These are phyloP conservation scores for Fusarium lyarnte DNA, from an alignment of 2,329 filamentous ascomycete genomes.

Conservation along the genomic window DNA sequence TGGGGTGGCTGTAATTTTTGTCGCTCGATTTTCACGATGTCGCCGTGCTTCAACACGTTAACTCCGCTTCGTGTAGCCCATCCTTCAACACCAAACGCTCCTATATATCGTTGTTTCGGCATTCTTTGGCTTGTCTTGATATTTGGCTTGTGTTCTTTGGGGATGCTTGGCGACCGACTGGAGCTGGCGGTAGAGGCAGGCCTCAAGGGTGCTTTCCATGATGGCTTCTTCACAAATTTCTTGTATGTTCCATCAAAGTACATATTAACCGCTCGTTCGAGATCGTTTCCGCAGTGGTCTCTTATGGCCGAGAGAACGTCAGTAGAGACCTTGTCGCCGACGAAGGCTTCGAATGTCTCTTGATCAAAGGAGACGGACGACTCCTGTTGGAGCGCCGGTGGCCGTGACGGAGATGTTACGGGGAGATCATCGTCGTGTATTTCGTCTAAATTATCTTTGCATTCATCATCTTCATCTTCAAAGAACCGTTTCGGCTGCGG, in stretches of 20 bases:
- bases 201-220: slow-evolving; percentile 8
- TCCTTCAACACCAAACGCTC: slow-evolving; percentile 88
- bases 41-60: slow-evolving; percentile 80
- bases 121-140: slow-evolving; percentile 40
- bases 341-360: slow-evolving; percentile 66
- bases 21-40: slow-evolving; percentile 86
- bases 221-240: slow-evolving; percentile 51
- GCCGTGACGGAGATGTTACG: slow-evolving; percentile 2
- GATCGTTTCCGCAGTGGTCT: slow-evolving; percentile 64
- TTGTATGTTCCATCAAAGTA: slow-evolving; percentile 77
- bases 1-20: slow-evolving; percentile 75
- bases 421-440: slow-evolving; percentile 20
- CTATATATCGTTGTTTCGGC: slow-evolving; percentile 75
- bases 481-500: slow-evolving; percentile 40
- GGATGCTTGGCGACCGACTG: slow-evolving; percentile 12
- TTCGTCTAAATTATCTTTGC: slow-evolving; percentile 18
- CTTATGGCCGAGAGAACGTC: slow-evolving; percentile 61
- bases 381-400: slow-evolving; percentile 32
- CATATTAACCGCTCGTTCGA: slow-evolving; percentile 74
- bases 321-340: slow-evolving; percentile 64
- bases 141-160: slow-evolving; percentile 14
- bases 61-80: slow-evolving; percentile 90
- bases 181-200: not conserved
- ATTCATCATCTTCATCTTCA: slow-evolving; percentile 39
- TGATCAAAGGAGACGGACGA: slow-evolving; percentile 61